Percentiles rank a stretch among this genome's conserved stretches.
Evolutionary conservation across 2,329 filamentous ascomycete species (phyloP).

Genomic region (Phyllosticta citrichinensis): DNA sequence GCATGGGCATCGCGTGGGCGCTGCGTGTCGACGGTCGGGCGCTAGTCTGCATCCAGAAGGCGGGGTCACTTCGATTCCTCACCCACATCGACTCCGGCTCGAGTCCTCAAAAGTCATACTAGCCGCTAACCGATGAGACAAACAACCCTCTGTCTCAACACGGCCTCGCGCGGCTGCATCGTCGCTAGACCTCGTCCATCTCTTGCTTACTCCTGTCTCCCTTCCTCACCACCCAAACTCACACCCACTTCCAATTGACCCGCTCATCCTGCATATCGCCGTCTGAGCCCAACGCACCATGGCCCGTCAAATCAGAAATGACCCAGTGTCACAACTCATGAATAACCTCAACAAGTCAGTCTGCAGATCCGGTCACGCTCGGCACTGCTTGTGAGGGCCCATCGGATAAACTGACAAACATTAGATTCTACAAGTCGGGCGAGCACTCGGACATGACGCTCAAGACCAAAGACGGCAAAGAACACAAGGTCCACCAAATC

Average conservation of each 20-base stretch:
- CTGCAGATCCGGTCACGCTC: background rate
- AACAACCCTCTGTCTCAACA: background rate
- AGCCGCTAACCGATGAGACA: background rate
- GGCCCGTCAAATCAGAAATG: background rate
- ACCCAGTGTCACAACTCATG: conserved; percentile 3
- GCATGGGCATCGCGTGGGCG: background rate
- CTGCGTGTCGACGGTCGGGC: background rate
- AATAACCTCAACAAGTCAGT: conserved; percentile 6
- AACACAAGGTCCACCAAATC: conserved; percentile 5
- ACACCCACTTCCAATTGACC: background rate
- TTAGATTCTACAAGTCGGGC: conserved; percentile 3
- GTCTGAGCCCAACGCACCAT: background rate
- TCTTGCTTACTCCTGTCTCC: background rate
- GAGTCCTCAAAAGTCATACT: background rate
- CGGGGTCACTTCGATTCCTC: background rate
- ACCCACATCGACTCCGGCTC: background rate
- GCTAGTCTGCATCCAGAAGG: background rate
- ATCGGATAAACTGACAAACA: background rate
- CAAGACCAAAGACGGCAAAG: conserved; percentile 5
- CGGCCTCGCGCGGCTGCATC: background rate
- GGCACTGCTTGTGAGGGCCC: background rate
- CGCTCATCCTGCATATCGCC: background rate
- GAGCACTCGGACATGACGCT: conserved; percentile 7
- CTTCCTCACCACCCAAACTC: background rate
- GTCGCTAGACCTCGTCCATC: background rate